Base-by-base conservation (phyloP, 345 rosid genomes). In the Eucalyptus camaldulensis region DNA sequence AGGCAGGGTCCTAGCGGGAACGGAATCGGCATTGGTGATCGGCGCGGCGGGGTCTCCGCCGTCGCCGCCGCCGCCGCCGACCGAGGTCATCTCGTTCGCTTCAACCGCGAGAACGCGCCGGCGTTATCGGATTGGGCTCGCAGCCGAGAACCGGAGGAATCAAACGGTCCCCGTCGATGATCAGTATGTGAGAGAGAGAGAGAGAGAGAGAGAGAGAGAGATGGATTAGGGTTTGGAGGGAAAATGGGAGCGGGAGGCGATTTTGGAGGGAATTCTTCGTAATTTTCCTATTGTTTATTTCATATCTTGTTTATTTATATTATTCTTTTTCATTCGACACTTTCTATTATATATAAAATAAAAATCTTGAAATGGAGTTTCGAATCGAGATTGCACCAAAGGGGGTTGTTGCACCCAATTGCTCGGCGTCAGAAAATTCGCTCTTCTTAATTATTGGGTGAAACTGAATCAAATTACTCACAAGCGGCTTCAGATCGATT, bases 401-500 rank as follows among this genome's bases (percentile, higher is more conserved):
- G 33, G 29, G 72, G 69, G 10, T 13, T 1, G 3, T 27, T 29
- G 69, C 33, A 13, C 33, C 33, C 7, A 11, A 27, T 27, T 27
- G 7, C 67, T 62, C 2, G 3, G 5, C 10, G 3, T 15, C 0
- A 17, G 6, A 40, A 17, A 72, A 37, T 37, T 72, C 1, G 3
- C 25, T 45, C 19, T 14, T 65, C 10, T 6, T 2, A 72, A 72
- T 72, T 19, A 72, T 6, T 3, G 14, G 7, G 45, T 19, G 45
- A 69, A 33, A 69, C 0, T 17, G 0, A 69, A 69, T 33, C 24
- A 37, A 37, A 1, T 8, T 10, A 9, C 1, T 29, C 4, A 25
- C 2, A 0, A 17, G 1, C 22, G 9, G 0, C 0, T 51, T 17
- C 0, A 3, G 0, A 51, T 62, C 3, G 1, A 13, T 1, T 6